These are phyloP conservation scores for Salvia sclarea DNA, from an alignment of 305 asterid genomes.

Conservation along the genomic window DNA sequence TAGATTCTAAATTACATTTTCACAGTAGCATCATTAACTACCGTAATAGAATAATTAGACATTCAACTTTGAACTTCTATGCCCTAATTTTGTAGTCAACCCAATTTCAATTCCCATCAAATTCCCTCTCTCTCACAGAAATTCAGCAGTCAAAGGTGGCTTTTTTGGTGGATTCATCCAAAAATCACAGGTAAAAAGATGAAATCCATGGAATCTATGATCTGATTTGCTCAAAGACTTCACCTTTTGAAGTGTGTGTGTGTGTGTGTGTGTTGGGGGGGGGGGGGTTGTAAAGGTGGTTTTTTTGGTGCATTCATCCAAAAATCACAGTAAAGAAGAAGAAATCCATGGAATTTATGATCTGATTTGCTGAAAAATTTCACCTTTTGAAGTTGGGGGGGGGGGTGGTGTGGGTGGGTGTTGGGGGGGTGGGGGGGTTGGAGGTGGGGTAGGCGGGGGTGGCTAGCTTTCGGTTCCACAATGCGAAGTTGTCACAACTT, in stretches of 20 bases:
- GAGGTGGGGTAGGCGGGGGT: background rate
- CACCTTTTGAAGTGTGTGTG: background rate
- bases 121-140: background rate
- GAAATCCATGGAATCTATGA: slow-evolving; percentile 25
- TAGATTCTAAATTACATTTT: too few species aligned
- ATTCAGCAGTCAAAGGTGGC: background rate
- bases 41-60: background rate
- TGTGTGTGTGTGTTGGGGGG: background rate
- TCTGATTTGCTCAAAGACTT: slow-evolving; percentile 23
- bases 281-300: too few species aligned
- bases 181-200: slow-evolving; percentile 27
- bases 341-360: slow-evolving; percentile 25
- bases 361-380: slow-evolving; percentile 23
- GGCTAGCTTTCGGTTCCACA: slow-evolving; percentile 39
- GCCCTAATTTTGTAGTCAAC: background rate
- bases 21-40: background rate
- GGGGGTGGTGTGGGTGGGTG: background rate
- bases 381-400: background rate
- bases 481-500: slow-evolving; percentile 24
- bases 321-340: slow-evolving; percentile 25
- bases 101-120: background rate
- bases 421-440: slow-evolving; percentile 3
- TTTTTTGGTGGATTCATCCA: slow-evolving; percentile 1
- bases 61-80: background rate
- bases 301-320: slow-evolving; percentile 1